Percentiles rank a stretch among this genome's conserved stretches.
These are phyloP conservation scores for Euphorbia pulcherrima DNA, from an alignment of 345 rosid genomes.

Conservation along the genomic window DNA sequence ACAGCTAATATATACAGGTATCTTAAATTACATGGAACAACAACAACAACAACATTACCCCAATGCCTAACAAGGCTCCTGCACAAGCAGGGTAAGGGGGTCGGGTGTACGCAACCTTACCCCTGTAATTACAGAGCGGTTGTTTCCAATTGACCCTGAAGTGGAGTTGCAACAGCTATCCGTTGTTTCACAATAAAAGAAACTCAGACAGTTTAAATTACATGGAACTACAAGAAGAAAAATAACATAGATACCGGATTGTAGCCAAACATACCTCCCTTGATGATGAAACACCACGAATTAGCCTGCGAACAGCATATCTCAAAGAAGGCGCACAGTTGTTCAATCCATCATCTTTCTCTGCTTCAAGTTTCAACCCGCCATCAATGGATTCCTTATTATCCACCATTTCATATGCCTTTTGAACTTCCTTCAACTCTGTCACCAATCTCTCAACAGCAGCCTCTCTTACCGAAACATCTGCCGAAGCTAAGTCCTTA, in stretches of 20 bases:
- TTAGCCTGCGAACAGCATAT: conserved; percentile 80
- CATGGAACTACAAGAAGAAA: too few species aligned
- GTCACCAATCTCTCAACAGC: conserved; percentile 61
- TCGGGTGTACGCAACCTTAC: too few species aligned
- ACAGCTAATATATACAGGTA: not conserved
- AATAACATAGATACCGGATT: not conserved
- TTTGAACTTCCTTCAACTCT: conserved; percentile 71
- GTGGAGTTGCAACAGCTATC: too few species aligned
- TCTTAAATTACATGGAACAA: not conserved
- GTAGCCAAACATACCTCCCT: conserved; percentile 58
- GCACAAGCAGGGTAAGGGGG: too few species aligned
- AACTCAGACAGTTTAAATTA: too few species aligned
- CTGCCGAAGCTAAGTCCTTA: conserved; percentile 62
- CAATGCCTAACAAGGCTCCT: too few species aligned
- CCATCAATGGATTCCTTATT: conserved; percentile 48
- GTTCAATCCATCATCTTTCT: conserved; percentile 81
- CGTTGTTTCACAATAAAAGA: too few species aligned
- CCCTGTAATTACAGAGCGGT: too few species aligned
- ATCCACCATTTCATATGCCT: conserved; percentile 49
- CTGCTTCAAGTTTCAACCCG: conserved; percentile 69
- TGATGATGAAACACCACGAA: conserved; percentile 91
- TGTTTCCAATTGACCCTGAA: too few species aligned
- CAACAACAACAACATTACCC: too few species aligned
- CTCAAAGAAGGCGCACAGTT: conserved; percentile 78
- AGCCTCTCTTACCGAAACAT: conserved; percentile 51